Conservation (phyloP, 1,139 yeast genomes). For the Debaryomyces psychrophilus region DNA sequence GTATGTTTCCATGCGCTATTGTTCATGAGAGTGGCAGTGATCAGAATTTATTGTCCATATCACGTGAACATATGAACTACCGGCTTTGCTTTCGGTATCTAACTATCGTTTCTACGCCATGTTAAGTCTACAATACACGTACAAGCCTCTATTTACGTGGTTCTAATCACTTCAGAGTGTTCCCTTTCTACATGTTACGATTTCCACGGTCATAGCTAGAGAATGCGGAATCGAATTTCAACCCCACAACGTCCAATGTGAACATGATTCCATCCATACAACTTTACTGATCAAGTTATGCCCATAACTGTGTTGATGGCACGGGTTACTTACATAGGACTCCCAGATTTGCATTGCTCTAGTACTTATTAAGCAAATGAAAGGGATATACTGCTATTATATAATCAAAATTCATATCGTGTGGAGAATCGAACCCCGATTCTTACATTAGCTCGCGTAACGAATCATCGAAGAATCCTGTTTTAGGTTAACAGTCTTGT, state of each 20-base stretch:
- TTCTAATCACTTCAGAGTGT: background rate
- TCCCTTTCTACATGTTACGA: background rate
- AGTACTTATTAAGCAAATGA: background rate
- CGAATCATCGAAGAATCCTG: background rate
- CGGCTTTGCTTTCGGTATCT: background rate
- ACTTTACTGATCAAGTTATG: too few species aligned
- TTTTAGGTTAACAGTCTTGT: background rate
- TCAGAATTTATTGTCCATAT: background rate
- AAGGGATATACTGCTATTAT: background rate
- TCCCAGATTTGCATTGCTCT: too few species aligned
- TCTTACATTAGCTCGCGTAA: background rate
- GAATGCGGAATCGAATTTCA: too few species aligned
- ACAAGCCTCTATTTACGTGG: background rate
- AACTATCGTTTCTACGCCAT: background rate
- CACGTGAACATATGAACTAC: background rate
- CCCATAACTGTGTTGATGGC: too few species aligned
- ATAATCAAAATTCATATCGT: background rate
- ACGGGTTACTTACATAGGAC: too few species aligned
- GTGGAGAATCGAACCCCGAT: background rate
- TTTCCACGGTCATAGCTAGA: too few species aligned
- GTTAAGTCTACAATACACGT: background rate
- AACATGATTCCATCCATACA: too few species aligned
- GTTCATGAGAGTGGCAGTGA: background rate
- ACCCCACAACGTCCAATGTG: too few species aligned
- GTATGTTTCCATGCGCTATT: conserved; percentile 5